These are phyloP conservation scores for Epicoccum nigrum DNA, from an alignment of 2,329 filamentous ascomycete species.

Conservation along the genomic window DNA sequence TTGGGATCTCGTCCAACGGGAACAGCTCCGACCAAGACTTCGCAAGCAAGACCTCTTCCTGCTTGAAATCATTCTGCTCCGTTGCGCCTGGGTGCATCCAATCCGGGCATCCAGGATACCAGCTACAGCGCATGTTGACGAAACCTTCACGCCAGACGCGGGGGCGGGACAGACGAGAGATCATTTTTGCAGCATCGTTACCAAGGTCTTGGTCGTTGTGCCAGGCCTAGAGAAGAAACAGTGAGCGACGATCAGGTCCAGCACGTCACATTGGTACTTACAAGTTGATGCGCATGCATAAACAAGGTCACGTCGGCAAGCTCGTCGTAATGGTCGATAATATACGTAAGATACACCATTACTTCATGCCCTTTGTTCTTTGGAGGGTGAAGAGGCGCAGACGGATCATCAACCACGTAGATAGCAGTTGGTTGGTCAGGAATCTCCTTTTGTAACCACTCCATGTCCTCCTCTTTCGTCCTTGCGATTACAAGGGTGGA, in stretches of 20 bases:
- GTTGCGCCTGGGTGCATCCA: conserved; percentile 59
- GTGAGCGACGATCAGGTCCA: not conserved
- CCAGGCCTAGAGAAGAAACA: conserved; percentile 50
- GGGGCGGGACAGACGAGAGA: conserved; percentile 53
- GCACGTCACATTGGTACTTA: not conserved
- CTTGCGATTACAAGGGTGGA: conserved; percentile 62
- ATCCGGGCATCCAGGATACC: conserved; percentile 61
- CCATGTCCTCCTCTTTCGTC: conserved; percentile 57
- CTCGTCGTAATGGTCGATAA: conserved; percentile 66
- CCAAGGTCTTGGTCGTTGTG: conserved; percentile 62
- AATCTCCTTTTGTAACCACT: conserved; percentile 62
- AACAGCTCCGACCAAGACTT: conserved; percentile 57
- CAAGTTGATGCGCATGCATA: conserved; percentile 63
- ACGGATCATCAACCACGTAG: conserved; percentile 61
- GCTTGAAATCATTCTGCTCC: conserved; percentile 46
- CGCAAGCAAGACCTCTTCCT: conserved; percentile 53
- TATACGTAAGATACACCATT: conserved; percentile 66
- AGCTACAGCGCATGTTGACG: conserved; percentile 62
- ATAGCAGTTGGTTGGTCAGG: conserved; percentile 55
- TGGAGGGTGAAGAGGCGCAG: conserved; percentile 56
- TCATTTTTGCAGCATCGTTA: conserved; percentile 53
- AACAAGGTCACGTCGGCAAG: conserved; percentile 66
- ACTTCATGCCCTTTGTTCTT: conserved; percentile 68
- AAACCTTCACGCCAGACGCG: conserved; percentile 58
- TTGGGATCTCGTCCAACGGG: conserved; percentile 54